Base-by-base conservation (phyloP, 306 rosid genomes). In the Spatholobus suberectus region DNA sequence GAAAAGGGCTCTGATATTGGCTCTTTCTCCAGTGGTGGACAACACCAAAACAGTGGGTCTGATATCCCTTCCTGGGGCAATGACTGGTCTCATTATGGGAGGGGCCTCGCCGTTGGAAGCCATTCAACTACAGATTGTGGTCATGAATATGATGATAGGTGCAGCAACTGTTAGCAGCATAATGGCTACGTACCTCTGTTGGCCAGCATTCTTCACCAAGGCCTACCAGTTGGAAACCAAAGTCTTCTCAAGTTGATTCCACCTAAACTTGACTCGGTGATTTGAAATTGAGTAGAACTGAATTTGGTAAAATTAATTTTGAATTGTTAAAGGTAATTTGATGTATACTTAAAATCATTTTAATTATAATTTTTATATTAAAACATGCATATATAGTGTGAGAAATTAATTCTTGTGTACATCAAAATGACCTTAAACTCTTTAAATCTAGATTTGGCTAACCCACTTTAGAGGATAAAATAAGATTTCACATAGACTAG, bases 31-130 rank as follows among this genome's bases (percentile, higher is more conserved):
- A 0, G 97, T 94, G 57, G 82, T 96, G 17, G 99, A 96, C 84
- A 96, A 92, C 52, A 94, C 99, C 0, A 96, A 96, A 85, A 96
- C 99, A 0, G 99, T 96, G 52, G 98, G 98, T 5, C 84, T 96
- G 2, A 94, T 96, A 27, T 92, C 99, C 3, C 96, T 96, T 62
- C 98, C 99, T 0, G 99, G 99, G 3, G 99, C 98, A 26, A 96
- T 96, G 99, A 94, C 99, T 1, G 99, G 99, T 12, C 92, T 96
- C 1, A 96, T 96, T 38, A 94, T 96, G 98, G 99, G 98, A 83
- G 99, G 99, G 34, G 98, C 99, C 10, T 96, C 99, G 0, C 99
- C 99, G 0, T 38, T 96, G 35, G 99, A 94, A 86, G 99, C 99
- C 29, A 92, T 96, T 90, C 99, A 90, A 6, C 87, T 96, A 3